Evolutionary conservation across 495 filamentous ascomycete genomes (phyloP).

Genomic region (Chaetomidium leptoderma): DNA sequence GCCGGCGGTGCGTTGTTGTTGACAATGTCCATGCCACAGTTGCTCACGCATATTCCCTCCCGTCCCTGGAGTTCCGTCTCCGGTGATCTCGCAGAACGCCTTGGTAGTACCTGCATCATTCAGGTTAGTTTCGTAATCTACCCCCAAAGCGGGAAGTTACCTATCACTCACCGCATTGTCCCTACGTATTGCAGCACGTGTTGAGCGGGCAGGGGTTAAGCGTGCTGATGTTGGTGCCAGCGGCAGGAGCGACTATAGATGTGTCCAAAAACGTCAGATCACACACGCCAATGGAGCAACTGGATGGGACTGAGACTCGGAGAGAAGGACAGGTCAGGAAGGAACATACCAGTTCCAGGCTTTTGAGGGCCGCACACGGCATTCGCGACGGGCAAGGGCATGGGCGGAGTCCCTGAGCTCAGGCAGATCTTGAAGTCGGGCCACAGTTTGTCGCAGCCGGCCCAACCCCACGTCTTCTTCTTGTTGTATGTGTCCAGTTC

Average conservation of each 20-base stretch:
- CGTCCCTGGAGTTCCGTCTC: not conserved
- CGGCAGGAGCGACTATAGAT: too few species aligned
- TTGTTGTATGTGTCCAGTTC: constrained; percentile 43
- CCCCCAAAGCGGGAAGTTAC: too few species aligned
- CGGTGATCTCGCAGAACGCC: too few species aligned
- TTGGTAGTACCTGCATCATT: too few species aligned
- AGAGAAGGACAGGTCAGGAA: not conserved
- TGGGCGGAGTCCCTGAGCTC: constrained; percentile 42
- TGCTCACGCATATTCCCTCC: constrained; percentile 2
- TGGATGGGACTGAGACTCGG: too few species aligned
- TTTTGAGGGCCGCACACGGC: constrained; percentile 47
- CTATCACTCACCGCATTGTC: constrained; percentile 43
- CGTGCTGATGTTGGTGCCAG: constrained; percentile 13
- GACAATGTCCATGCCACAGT: constrained; percentile 39
- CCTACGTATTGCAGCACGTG: constrained; percentile 38
- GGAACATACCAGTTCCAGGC: not conserved
- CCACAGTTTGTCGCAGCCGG: constrained; percentile 39
- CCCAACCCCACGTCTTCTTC: constrained; percentile 50
- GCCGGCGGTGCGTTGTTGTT: constrained; percentile 9
- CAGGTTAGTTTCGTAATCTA: too few species aligned
- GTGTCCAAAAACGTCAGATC: not conserved
- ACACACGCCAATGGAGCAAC: too few species aligned
- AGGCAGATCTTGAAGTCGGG: constrained; percentile 42
- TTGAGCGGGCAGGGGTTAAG: constrained; percentile 37
- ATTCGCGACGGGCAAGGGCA: constrained; percentile 38